A percentile compares a stretch with the other conserved stretches of the same genome.
These are phyloP conservation scores for Pichia kluyveri DNA, from an alignment of 805 yeast species.

Conservation along the genomic window DNA sequence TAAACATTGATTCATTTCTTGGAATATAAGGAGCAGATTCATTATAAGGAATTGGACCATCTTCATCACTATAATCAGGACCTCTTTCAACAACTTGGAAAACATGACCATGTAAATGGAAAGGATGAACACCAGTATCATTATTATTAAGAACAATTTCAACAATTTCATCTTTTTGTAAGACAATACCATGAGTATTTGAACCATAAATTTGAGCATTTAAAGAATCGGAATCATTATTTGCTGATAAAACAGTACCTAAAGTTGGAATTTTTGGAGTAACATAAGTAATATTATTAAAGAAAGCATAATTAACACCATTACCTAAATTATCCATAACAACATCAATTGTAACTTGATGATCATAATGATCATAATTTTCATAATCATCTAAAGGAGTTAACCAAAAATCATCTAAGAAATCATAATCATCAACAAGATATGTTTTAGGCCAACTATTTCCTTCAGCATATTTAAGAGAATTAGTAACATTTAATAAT, in stretches of 20 bases:
- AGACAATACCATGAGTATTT: conserved; percentile 66
- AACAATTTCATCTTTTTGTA: conserved; percentile 57
- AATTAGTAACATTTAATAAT: conserved; percentile 64
- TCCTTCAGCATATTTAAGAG: conserved; percentile 39
- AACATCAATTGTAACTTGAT: conserved; percentile 60
- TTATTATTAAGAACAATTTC: conserved; percentile 78
- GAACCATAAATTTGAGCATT: conserved; percentile 60
- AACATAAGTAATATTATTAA: conserved; percentile 75
- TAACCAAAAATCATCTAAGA: conserved; percentile 72
- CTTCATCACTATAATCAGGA: conserved; percentile 44
- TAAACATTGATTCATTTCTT: conserved; percentile 72
- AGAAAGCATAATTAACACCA: conserved; percentile 94
- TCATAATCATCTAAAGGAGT: conserved; percentile 52
- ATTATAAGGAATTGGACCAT: conserved; percentile 49
- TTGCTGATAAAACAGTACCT: conserved; percentile 68
- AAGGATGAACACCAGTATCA: conserved; percentile 93
- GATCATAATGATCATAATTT: conserved; percentile 58
- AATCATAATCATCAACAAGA: conserved; percentile 39
- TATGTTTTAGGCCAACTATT: conserved; percentile 30
- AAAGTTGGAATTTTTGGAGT: conserved; percentile 82
- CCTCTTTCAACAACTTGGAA: conserved; percentile 81
- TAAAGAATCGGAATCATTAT: conserved; percentile 37
- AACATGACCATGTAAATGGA: conserved; percentile 92
- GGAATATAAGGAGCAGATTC: conserved; percentile 38
- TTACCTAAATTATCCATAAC: conserved; percentile 74